Base-by-base conservation (phyloP, 352 stramenopile species). In the Phytophthora cajani region DNA sequence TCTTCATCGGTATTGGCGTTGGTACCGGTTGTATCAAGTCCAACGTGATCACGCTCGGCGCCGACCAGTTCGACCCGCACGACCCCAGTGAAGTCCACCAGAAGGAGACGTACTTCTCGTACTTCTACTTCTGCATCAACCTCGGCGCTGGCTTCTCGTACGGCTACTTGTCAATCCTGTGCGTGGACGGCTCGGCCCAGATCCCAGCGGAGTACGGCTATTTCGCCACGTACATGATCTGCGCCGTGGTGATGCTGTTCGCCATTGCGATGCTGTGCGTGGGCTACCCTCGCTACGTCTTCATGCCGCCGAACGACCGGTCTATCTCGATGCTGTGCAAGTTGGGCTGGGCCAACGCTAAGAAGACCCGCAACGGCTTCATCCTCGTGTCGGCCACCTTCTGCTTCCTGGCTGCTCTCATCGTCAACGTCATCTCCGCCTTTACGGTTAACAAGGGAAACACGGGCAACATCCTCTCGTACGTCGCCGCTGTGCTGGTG, bases 191-290 rank as follows among this genome's bases (percentile, higher is more conserved):
- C 7, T 84, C 80, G 16, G 79, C 69, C 11, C 65, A 84, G 17
- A 94, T 94, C 44, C 73, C 88, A 0, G 74, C 81, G 19, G 72
- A 91, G 16, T 95, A 91, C 62, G 85, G 87, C 16, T 97, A 95
- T 78, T 92, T 92, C 55, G 80, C 82, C 11, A 89, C 82, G 10
- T 95, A 80, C 72, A 62, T 88, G 49, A 87, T 91, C 59, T 87
- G 80, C 27, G 73, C 74, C 16, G 32, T 57, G 9, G 74, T 87
- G 12, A 84, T 91, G 75, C 9, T 67, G 1, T 2, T 87, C 16
- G 69, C 79, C 0, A 70, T 89, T 25, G 5, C 53, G 5, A 68
- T 81, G 21, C 74, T 92, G 44, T 66, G 79, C 16, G 23, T 79
- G 11, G 79, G 77, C n/a, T 80, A 72, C 60, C 71, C 69, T 47